These are phyloP conservation scores for Crotalaria pallida DNA, from an alignment of 306 rosid genomes.

Conservation along the genomic window DNA sequence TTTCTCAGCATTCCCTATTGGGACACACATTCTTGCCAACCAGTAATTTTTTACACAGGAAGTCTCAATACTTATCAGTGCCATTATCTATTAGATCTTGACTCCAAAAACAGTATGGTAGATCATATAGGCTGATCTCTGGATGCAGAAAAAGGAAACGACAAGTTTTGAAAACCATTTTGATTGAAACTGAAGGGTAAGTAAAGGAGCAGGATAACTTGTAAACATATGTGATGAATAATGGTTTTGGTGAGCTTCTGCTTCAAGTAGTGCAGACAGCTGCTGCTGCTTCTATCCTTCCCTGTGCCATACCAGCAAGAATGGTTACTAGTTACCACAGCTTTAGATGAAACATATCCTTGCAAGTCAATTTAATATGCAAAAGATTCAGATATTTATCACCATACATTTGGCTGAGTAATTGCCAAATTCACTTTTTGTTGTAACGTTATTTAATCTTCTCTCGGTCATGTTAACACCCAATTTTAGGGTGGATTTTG, in stretches of 20 bases:
- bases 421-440: slow-evolving; percentile 22
- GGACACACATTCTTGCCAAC: slow-evolving; percentile 31
- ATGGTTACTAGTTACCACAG: slow-evolving; percentile 29
- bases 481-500: slow-evolving; percentile 25
- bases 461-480: too few relatives aligned
- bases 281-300: slow-evolving; percentile 27
- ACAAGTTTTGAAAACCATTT: slow-evolving; percentile 16
- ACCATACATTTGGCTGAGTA: slow-evolving; percentile 35
- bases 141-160: slow-evolving; percentile 26
- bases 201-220: slow-evolving; percentile 47
- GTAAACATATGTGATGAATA: slow-evolving; percentile 50
- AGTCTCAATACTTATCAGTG: slow-evolving; percentile 22
- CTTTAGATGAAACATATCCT: slow-evolving; percentile 41
- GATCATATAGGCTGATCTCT: slow-evolving; percentile 21
- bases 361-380: slow-evolving; percentile 40
- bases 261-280: slow-evolving; percentile 31
- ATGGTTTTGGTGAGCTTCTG: slow-evolving; percentile 33
- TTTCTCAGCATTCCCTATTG: slow-evolving; percentile 11
- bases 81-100: slow-evolving; percentile 12
- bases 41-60: slow-evolving; percentile 2
- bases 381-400: slow-evolving; percentile 30
- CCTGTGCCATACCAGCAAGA: slow-evolving; percentile 28
- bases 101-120: slow-evolving; percentile 19
- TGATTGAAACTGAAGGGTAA: slow-evolving; percentile 30
- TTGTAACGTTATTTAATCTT: slow-evolving; percentile 27